Conservation (phyloP, 2,329 filamentous ascomycete genomes). For the Aspergillus piperis region DNA sequence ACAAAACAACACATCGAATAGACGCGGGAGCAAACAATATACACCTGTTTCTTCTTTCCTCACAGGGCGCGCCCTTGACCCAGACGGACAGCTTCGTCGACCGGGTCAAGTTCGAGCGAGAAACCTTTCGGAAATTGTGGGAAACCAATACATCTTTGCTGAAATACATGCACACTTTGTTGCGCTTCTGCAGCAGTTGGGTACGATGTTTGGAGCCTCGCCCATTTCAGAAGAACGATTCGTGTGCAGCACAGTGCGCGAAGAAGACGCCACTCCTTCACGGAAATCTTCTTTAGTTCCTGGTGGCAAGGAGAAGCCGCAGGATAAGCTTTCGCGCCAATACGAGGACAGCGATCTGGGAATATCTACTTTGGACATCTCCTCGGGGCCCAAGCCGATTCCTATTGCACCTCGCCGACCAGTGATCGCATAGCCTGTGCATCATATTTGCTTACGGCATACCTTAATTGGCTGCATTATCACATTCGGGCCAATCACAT, state of each 20-base stretch:
- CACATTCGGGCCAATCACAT: background rate
- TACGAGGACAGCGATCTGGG: constrained; percentile 35
- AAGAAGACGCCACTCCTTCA: constrained; percentile 24
- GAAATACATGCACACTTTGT: constrained; percentile 59
- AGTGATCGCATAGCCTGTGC: constrained; percentile 35
- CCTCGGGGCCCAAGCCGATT: constrained; percentile 40
- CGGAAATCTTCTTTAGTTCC: constrained; percentile 29
- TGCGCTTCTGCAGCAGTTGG: constrained; percentile 50
- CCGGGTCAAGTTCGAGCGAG: constrained; percentile 57
- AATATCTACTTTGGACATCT: constrained; percentile 35
- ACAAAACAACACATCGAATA: constrained; percentile 28
- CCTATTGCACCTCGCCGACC: constrained; percentile 39
- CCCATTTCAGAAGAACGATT: constrained; percentile 46
- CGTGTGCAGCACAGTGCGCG: constrained; percentile 42
- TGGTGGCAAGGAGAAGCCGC: constrained; percentile 20
- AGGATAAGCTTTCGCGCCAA: constrained; percentile 21
- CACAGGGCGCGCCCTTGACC: constrained; percentile 57
- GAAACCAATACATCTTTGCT: constrained; percentile 60
- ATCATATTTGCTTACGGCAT: background rate
- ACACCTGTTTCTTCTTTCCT: constrained; percentile 61
- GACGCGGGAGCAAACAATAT: constrained; percentile 45
- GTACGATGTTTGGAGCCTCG: constrained; percentile 48
- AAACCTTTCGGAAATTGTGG: constrained; percentile 60
- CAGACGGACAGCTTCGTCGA: constrained; percentile 56
- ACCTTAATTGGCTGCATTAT: background rate